phyloP scores from a whole-genome alignment of 805 yeast genomes.

The Lipomyces starkeyi region DNA sequence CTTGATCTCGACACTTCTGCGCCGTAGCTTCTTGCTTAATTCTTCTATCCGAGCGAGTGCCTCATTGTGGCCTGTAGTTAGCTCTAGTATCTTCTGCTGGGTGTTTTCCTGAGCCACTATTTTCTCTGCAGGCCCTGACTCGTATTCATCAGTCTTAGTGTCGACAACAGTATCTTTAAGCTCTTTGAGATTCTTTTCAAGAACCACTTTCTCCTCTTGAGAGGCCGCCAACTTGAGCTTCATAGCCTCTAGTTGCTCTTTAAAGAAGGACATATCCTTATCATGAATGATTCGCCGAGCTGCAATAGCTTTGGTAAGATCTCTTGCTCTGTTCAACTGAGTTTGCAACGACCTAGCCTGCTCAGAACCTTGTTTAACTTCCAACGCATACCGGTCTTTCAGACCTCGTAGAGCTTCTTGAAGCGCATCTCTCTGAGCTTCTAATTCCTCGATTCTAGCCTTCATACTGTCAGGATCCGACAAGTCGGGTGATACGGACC shows the following conservation, averaged over 20 bases:
- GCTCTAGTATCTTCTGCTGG: background rate
- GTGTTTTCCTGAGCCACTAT: background rate
- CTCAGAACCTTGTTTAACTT: slow-evolving; percentile 41
- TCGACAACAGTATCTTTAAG: slow-evolving; percentile 17
- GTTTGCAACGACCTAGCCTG: slow-evolving; percentile 9
- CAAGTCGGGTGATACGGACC: background rate
- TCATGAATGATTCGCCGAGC: slow-evolving; percentile 17
- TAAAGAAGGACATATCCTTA: slow-evolving; percentile 12
- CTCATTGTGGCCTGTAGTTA: background rate
- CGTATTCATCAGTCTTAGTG: background rate
- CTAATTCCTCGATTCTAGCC: slow-evolving; percentile 31
- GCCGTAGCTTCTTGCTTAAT: slow-evolving; percentile 7
- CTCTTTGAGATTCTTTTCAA: slow-evolving; percentile 20
- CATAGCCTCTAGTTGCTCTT: slow-evolving; percentile 38
- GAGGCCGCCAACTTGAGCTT: slow-evolving; percentile 44
- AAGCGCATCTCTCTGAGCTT: slow-evolving; percentile 48
- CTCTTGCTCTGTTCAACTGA: slow-evolving; percentile 25
- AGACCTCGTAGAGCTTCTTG: slow-evolving; percentile 50
- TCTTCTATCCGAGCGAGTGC: slow-evolving; percentile 7
- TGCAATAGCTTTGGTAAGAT: slow-evolving; percentile 19
- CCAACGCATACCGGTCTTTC: slow-evolving; percentile 49
- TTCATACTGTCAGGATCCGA: slow-evolving; percentile 19
- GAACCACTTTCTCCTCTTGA: slow-evolving; percentile 40
- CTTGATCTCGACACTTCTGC: slow-evolving; percentile 5
- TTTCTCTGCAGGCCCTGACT: background rate